Percentiles rank a stretch among this genome's conserved stretches.
These are phyloP conservation scores for Fusarium multiceps DNA, from an alignment of 2,329 filamentous ascomycete genomes.

Conservation along the genomic window DNA sequence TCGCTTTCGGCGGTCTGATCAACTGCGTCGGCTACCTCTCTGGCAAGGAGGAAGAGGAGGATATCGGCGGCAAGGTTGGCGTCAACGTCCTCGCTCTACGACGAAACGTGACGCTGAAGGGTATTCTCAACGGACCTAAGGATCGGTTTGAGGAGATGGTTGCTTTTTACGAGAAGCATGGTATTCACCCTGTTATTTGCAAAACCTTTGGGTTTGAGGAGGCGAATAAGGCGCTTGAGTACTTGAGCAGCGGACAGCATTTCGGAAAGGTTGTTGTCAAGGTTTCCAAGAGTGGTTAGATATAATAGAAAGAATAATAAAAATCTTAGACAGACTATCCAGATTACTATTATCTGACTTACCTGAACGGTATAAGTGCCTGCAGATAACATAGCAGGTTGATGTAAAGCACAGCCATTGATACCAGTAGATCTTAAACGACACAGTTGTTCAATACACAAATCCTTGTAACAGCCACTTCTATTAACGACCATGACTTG, in stretches of 20 bases:
- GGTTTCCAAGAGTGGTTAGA: conserved; percentile 46
- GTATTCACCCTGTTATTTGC: conserved; percentile 61
- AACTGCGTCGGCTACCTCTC: conserved; percentile 62
- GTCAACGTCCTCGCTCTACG: conserved; percentile 67
- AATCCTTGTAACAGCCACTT: not conserved
- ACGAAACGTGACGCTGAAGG: conserved; percentile 60
- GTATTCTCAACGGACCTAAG: conserved; percentile 70
- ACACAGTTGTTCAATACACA: too few relatives aligned
- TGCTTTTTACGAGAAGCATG: conserved; percentile 56
- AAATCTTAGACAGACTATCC: not conserved
- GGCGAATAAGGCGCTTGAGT: conserved; percentile 62
- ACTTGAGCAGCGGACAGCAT: conserved; percentile 63
- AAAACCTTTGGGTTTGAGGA: conserved; percentile 60
- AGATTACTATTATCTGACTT: not conserved
- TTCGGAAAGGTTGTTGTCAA: conserved; percentile 68
- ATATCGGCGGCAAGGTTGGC: conserved; percentile 57
- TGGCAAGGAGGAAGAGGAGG: conserved; percentile 65
- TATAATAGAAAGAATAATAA: not conserved
- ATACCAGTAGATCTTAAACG: not conserved
- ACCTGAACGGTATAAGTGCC: not conserved
- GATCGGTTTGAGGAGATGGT: conserved; percentile 66
- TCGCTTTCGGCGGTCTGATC: conserved; percentile 67
- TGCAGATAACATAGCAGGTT: not conserved
- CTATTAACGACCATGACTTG: too few relatives aligned
- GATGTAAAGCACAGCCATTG: not conserved